Evolutionary conservation across 495 filamentous ascomycete genomes (phyloP), one percentile per base, ranked within the genome.

Genomic region (Trypethelium eluteriae): DNA sequence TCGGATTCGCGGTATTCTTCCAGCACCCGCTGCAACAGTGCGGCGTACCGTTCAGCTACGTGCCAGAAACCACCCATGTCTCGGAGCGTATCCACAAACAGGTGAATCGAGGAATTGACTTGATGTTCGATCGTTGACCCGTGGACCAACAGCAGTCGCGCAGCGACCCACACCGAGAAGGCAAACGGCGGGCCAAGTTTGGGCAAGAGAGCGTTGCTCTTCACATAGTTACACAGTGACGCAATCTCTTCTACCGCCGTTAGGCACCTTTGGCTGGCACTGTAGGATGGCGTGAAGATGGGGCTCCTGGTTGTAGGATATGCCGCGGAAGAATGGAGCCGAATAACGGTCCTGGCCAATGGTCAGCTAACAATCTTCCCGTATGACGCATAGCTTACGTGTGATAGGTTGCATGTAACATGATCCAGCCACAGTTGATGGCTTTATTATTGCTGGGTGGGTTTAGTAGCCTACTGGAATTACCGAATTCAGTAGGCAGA

Each of bases 91-190:
- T 91, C 88, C 39, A 96, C 88, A 59, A 96, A 88, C 61, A 91
- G 85, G 18, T 85, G 77, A 46, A 95, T 91, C 68, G 90, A 86
- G 2, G 87, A 86, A 67, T 85, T 89, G 44, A 93, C 83, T 56
- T 88, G 89, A 74, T 89, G 88, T 39, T 91, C 89, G 65, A 93
- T 89, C 0, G 91, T 95, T 32, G 89, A 91, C 16, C 90, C 90
- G 74, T 95, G 91, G 9, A 96, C 91, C 6, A 96, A 85, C 1
- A 94, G 79, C 32, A 96, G 79, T 4, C 92, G 86, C 14, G 92
- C 90, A n/a, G 90, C 90, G 38, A 96, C 92, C 92, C 92, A 96
- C 39, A 96, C 79, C 2, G 90, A 90, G 73, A 96, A 96, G 14
- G 91, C 90, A 71, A 95, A 96, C 0, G 90, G 91, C 1, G 91